A percentile compares a stretch with the other conserved stretches of the same genome.
These are phyloP conservation scores for Tulasnella sp. DNA, from an alignment of 768 basidiomycete species.

Conservation along the genomic window DNA sequence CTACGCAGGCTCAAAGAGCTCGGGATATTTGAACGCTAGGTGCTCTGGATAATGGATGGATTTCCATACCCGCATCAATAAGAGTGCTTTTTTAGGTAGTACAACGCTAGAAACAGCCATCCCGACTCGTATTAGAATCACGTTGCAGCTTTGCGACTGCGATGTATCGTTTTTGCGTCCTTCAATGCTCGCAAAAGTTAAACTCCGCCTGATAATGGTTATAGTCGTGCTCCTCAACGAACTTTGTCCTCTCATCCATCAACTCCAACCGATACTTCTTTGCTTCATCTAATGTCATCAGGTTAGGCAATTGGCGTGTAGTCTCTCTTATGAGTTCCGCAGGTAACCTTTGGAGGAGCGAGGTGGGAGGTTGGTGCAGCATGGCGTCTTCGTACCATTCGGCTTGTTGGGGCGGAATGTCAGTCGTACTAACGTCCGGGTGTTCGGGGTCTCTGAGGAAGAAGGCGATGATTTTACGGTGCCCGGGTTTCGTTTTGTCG, in stretches of 20 bases:
- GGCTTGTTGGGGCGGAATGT: conserved; percentile 30
- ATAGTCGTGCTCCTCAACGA: conserved; percentile 11
- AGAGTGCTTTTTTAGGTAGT: too few relatives aligned
- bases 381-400: conserved; percentile 4
- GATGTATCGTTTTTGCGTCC: too few relatives aligned
- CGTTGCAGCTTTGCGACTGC: too few relatives aligned
- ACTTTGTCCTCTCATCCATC: conserved; percentile 26
- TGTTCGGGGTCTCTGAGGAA: conserved; percentile 19
- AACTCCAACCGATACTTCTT: conserved; percentile 25
- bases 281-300: conserved; percentile 26
- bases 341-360: neutral
- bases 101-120: too few relatives aligned
- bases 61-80: too few relatives aligned
- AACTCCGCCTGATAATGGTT: conserved; percentile 9
- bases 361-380: neutral
- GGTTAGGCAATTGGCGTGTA: neutral
- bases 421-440: neutral
- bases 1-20: too few relatives aligned
- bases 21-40: too few relatives aligned
- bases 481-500: conserved; percentile 28
- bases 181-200: conserved; percentile 31
- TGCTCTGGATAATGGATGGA: too few relatives aligned
- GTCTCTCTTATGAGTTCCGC: neutral
- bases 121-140: too few relatives aligned
- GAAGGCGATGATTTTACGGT: conserved; percentile 34